Conservation (phyloP, 805 yeast genomes). For the Kuraishia floccosa region DNA sequence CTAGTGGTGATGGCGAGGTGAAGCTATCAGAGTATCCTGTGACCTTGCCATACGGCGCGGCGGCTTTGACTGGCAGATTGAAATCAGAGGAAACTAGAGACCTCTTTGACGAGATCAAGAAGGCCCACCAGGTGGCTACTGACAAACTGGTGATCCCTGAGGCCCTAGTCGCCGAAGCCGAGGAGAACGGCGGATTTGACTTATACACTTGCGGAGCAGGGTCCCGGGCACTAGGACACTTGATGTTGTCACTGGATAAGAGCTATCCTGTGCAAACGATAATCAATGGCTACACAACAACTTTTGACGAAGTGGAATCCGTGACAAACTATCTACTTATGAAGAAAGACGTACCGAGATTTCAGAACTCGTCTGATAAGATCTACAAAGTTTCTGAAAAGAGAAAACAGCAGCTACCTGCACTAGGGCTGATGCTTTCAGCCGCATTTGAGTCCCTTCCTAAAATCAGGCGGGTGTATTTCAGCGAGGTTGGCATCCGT, state of each 20-base stretch:
- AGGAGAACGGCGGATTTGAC: slow-evolving; percentile 46
- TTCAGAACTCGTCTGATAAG: slow-evolving; percentile 21
- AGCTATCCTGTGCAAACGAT: slow-evolving; percentile 61
- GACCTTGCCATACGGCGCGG: slow-evolving; percentile 66
- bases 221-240: slow-evolving; percentile 56
- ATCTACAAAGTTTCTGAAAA: slow-evolving; percentile 58
- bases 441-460: slow-evolving; percentile 58
- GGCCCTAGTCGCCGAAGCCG: slow-evolving; percentile 37
- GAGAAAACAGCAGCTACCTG: slow-evolving; percentile 57
- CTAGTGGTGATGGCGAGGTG: slow-evolving; percentile 42
- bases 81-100: slow-evolving; percentile 35
- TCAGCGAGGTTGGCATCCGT: slow-evolving; percentile 69
- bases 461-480: slow-evolving; percentile 46
- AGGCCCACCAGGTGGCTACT: slow-evolving; percentile 38
- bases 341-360: slow-evolving; percentile 33
- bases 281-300: slow-evolving; percentile 57
- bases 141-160: slow-evolving; percentile 40
- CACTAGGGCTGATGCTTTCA: slow-evolving; percentile 50
- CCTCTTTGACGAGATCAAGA: slow-evolving; percentile 40
- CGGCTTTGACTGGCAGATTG: slow-evolving; percentile 47
- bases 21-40: slow-evolving; percentile 45
- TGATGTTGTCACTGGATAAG: slow-evolving; percentile 34
- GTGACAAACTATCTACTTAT: slow-evolving; percentile 40
- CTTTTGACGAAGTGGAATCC: slow-evolving; percentile 36
- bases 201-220: slow-evolving; percentile 70